Evolutionary conservation across 805 yeast genomes (phyloP), one percentile per base, ranked within the genome.

Genomic region (Kregervanrija pseudodelftensis): DNA sequence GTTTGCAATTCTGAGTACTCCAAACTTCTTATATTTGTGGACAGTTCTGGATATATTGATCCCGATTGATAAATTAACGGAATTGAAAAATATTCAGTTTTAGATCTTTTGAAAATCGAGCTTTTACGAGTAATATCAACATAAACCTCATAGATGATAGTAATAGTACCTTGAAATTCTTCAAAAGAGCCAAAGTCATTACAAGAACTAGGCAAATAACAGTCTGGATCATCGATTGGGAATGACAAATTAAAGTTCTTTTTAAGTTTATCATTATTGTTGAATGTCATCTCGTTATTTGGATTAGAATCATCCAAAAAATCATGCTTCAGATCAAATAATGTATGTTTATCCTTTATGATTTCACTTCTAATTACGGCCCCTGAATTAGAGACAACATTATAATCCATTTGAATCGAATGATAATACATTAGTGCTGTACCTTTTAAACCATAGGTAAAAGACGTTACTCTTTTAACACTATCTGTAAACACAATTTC

Each of bases 41-140:
- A 5, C 3, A 36, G 8, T 11, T 12, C 13, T 11, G 46, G 43
- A 36, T 42, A 40, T 15, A 38, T 31, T 22, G 28, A 22, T 4
- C 43, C 46, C 17, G 46, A 39, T 42, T 46, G 49, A 33, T 28
- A 42, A 11, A 2, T 8, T 13, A 46, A 37, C n/a, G 45, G 43
- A 3, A 39, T 14, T 16, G 30, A 14, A 36, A 17, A 42, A 14
- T 28, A 17, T 8, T 22, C 28, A 22, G 8, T 22, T 22, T 7
- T 16, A 13, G 16, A 33, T 7, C 9, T 12, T 32, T 22, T 39
- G 38, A 2, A 36, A 37, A 31, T 33, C 39, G 22, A 15, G 12
- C 11, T 11, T 36, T 3, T 30, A 43, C 49, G 28, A 11, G 9
- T 37, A 32, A 46, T 33, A 11, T 46, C 39, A 11, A 43, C 40